Base-by-base conservation (phyloP, 257 asterid genomes). In the Vinca minor region DNA sequence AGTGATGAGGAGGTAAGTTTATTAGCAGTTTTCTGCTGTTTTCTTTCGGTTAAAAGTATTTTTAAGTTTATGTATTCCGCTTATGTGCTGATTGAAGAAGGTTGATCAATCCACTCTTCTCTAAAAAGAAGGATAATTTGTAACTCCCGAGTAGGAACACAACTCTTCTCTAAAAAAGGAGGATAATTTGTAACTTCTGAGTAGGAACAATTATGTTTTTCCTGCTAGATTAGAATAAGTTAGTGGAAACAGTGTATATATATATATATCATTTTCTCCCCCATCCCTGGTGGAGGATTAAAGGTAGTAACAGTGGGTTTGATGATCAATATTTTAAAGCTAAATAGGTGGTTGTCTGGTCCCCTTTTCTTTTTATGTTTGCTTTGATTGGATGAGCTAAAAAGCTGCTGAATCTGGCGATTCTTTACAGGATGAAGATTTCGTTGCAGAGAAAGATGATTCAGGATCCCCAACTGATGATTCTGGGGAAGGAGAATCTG, bases 391-490 rank as follows among this genome's bases (percentile, higher is more conserved):
- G 42, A 84, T 84, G 97, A 46, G 23, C 42, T 60, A 18, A 53
- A 25, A 46, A 42, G 12, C 60, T n/a, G 12, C 9, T n/a, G 25
- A 50, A 44, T 41, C 8, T 60, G 53, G 52, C 41, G 15, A 49
- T 66, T 34, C 44, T 59, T 57, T 41, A 26, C 72, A 91, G 98
- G 98, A 92, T 45, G 90, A 82, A 68, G 96, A 92, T 77, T 92
- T 89, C 77, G 91, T 88, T 68, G 64, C 26, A 15, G 95, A 83
- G 18, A 78, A 78, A 70, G 96, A 88, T 62, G 98, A 92, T 61
- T 90, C 75, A 62, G 98, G 96, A 64, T 92, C 98, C 65, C 94
- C 98, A 1, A 89, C 96, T 50, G 98, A 91, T 82, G 95, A 86
- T 79, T 91, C 96, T 31, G 96, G 96, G 59, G 95, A 63, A 72